A percentile compares a stretch with the other conserved stretches of the same genome.
These are phyloP conservation scores for Rhodamnia rubescens DNA, from an alignment of 345 rosid species.

Conservation along the genomic window DNA sequence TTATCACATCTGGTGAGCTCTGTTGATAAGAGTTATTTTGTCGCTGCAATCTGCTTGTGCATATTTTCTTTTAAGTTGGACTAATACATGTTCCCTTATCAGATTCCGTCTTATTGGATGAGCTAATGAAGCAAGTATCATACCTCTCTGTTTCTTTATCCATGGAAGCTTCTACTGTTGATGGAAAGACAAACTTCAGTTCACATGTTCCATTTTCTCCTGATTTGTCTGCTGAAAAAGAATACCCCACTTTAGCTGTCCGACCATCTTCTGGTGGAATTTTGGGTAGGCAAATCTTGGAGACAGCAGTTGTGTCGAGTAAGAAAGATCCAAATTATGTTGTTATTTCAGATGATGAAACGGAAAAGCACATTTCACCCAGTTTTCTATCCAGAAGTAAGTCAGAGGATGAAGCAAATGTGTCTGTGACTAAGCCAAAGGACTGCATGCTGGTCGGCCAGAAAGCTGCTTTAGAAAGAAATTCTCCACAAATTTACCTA, in stretches of 20 bases:
- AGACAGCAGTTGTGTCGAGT: constrained; percentile 11
- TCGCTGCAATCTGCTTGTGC: neutral
- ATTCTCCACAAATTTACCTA: constrained; percentile 15
- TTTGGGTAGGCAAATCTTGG: constrained; percentile 19
- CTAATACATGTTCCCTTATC: constrained; percentile 4
- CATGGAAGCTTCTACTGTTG: constrained; percentile 16
- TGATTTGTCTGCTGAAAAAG: constrained; percentile 7
- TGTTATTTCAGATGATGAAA: constrained; percentile 54
- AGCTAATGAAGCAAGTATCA: constrained; percentile 51
- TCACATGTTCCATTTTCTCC: constrained; percentile 10
- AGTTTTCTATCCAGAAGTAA: constrained; percentile 5
- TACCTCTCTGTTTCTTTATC: constrained; percentile 44
- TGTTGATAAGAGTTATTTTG: neutral
- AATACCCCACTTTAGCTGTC: constrained; percentile 11
- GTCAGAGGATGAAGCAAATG: neutral
- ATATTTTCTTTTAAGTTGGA: neutral
- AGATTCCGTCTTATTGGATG: constrained; percentile 56
- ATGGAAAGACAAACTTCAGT: constrained; percentile 7
- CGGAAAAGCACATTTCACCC: constrained; percentile 22
- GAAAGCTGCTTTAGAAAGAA: constrained; percentile 19
- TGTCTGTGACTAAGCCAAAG: constrained; percentile 13
- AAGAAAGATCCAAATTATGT: constrained; percentile 8
- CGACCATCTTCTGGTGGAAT: constrained; percentile 21
- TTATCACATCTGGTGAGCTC: constrained; percentile 56
- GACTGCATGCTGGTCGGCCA: constrained; percentile 11